Evolutionary conservation across 345 rosid species (phyloP).

Genomic region (Moricandia moricandioides): DNA sequence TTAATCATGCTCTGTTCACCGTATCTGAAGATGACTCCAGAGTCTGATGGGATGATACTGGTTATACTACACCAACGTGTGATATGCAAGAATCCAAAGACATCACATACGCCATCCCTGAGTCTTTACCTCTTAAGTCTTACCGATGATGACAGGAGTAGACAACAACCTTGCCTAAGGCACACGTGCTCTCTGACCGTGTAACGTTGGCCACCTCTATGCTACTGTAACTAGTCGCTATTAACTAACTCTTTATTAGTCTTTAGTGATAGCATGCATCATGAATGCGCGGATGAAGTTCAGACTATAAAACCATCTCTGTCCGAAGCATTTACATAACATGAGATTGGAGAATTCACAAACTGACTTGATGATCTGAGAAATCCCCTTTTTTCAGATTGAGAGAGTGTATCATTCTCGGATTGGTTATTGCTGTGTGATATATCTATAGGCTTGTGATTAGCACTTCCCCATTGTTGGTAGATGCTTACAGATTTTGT

Average conservation of each 20-base stretch:
- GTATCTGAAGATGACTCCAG: slow-evolving; percentile 42
- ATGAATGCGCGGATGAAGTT: not conserved
- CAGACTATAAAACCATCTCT: not conserved
- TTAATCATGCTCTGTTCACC: slow-evolving; percentile 6
- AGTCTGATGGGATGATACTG: slow-evolving; percentile 42
- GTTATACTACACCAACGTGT: slow-evolving; percentile 36
- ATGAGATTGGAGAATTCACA: not conserved
- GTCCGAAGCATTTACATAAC: not conserved
- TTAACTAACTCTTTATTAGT: not conserved
- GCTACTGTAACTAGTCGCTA: not conserved
- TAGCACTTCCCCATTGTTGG: not conserved
- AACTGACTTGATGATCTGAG: not conserved
- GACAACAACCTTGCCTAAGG: slow-evolving; percentile 38
- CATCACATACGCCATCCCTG: slow-evolving; percentile 23
- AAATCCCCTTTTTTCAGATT: not conserved
- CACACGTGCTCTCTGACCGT: slow-evolving; percentile 40
- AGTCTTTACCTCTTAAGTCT: slow-evolving; percentile 27
- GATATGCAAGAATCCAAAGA: slow-evolving; percentile 32
- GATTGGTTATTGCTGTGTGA: not conserved
- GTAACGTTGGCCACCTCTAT: slow-evolving; percentile 22
- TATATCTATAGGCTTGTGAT: not conserved
- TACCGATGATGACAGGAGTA: slow-evolving; percentile 30
- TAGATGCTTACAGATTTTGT: not conserved
- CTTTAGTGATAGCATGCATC: not conserved
- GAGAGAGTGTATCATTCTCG: not conserved